Evolutionary conservation across 129 eudicot genomes (phyloP).

Genomic region (Mikania micrantha): DNA sequence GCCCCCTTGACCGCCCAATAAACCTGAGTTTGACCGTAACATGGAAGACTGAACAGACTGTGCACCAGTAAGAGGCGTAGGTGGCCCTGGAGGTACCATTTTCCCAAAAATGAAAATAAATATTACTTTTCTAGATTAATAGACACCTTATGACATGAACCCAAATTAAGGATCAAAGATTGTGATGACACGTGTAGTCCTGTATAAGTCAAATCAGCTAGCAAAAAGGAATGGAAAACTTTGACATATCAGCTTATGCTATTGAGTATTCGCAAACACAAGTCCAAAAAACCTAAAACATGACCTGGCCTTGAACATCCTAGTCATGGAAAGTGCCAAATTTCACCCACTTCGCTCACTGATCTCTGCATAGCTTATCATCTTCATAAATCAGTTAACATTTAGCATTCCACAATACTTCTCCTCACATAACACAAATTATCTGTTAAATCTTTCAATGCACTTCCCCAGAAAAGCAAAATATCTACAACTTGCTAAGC

Average conservation of each 20-base stretch:
- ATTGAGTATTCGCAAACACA: slow-evolving; percentile 9
- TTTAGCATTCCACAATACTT: neutral
- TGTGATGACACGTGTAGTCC: neutral
- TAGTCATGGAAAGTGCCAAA: slow-evolving; percentile 20
- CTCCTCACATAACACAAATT: neutral
- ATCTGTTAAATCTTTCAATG: neutral
- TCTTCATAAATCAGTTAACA: slow-evolving; percentile 17
- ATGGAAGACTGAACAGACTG: slow-evolving; percentile 9
- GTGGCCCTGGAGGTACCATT: slow-evolving; percentile 22
- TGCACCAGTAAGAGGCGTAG: slow-evolving; percentile 7
- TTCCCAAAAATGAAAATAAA: neutral
- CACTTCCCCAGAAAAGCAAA: neutral
- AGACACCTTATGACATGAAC: slow-evolving; percentile 22
- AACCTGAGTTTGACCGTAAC: slow-evolving; percentile 14
- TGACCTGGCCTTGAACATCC: slow-evolving; percentile 41
- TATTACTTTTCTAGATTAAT: slow-evolving; percentile 8
- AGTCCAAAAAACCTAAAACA: slow-evolving; percentile 22
- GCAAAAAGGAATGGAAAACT: slow-evolving; percentile 15
- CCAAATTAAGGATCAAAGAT: neutral
- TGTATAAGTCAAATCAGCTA: slow-evolving; percentile 10
- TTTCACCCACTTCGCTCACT: slow-evolving; percentile 22
- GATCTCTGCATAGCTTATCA: slow-evolving; percentile 28
- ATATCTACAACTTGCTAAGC: neutral
- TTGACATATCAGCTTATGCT: slow-evolving; percentile 15
- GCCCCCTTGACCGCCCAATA: slow-evolving; percentile 15